Percentiles rank a stretch among this genome's conserved stretches.
These are phyloP conservation scores for Pseudogymnoascus sp. DNA, from an alignment of 2,329 filamentous ascomycete species.

Conservation along the genomic window DNA sequence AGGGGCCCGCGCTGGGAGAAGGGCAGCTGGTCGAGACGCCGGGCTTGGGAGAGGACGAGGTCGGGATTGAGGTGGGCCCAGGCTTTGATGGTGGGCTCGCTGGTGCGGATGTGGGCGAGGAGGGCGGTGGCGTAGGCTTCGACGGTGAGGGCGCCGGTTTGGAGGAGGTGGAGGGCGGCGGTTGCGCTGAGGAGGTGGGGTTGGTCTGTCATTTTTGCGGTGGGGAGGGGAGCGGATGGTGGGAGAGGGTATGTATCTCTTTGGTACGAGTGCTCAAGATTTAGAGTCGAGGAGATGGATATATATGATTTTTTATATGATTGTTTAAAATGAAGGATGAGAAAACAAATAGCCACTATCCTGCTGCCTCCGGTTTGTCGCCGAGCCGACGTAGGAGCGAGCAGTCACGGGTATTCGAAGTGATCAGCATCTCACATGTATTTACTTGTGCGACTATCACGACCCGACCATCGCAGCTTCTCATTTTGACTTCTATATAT, in stretches of 20 bases:
- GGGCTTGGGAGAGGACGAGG: conserved; percentile 42
- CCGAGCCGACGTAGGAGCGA: neutral
- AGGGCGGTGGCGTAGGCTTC: conserved; percentile 41
- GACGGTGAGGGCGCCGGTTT: conserved; percentile 36
- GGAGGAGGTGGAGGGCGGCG: conserved; percentile 33
- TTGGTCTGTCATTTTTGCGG: neutral
- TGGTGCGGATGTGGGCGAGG: conserved; percentile 35
- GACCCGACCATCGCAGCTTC: neutral
- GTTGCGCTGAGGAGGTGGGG: conserved; percentile 33
- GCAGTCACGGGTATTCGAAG: neutral
- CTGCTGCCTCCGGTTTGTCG: neutral
- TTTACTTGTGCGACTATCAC: neutral
- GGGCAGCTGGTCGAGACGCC: conserved; percentile 41
- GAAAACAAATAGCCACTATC: neutral
- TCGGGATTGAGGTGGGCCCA: conserved; percentile 42
- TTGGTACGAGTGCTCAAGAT: neutral
- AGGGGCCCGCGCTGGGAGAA: conserved; percentile 42
- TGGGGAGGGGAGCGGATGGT: neutral
- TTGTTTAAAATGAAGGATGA: neutral
- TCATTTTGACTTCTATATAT: neutral
- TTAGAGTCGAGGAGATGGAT: neutral
- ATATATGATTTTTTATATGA: neutral
- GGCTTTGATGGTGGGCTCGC: conserved; percentile 40
- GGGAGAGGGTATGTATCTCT: neutral
- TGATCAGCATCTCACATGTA: neutral